phyloP scores from a whole-genome alignment of 306 rosid genomes.

The Cicer arietinum region DNA sequence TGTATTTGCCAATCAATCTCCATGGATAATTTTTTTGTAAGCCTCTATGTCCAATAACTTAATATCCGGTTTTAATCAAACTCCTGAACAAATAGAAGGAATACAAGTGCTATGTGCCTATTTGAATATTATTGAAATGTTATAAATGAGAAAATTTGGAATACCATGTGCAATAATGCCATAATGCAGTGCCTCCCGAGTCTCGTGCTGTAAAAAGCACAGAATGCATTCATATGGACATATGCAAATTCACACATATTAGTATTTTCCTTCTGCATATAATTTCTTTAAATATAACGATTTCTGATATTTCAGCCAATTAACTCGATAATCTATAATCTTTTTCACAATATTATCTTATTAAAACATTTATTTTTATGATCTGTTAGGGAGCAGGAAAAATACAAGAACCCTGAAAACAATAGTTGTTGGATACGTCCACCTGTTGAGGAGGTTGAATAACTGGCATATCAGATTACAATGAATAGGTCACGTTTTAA shows the following conservation, averaged over 20 bases:
- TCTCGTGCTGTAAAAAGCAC: conserved; percentile 3
- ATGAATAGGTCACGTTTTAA: conserved; percentile 35
- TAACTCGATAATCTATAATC: conserved; percentile 26
- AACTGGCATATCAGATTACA: conserved; percentile 35
- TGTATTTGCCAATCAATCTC: conserved; percentile 15
- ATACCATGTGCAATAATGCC: conserved; percentile 15
- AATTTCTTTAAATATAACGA: neutral
- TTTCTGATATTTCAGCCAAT: conserved; percentile 31
- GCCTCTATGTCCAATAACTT: neutral
- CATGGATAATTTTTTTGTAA: neutral
- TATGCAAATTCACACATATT: neutral
- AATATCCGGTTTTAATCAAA: conserved; percentile 19
- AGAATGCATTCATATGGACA: neutral
- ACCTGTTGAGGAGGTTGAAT: conserved; percentile 85
- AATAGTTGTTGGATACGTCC: conserved; percentile 78
- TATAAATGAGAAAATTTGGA: conserved; percentile 5
- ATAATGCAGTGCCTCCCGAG: neutral
- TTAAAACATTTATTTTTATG: conserved; percentile 40
- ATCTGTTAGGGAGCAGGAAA: conserved; percentile 73
- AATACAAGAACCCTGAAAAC: conserved; percentile 75
- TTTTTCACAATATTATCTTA: conserved; percentile 31
- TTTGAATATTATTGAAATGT: conserved; percentile 15
- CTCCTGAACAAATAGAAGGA: neutral
- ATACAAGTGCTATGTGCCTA: neutral
- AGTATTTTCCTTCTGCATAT: conserved; percentile 18